Evolutionary conservation across 1,284 basidiomycete genomes (phyloP), one percentile per base, ranked within the genome.

Genomic region (Pyrrhoderma lamaoense): DNA sequence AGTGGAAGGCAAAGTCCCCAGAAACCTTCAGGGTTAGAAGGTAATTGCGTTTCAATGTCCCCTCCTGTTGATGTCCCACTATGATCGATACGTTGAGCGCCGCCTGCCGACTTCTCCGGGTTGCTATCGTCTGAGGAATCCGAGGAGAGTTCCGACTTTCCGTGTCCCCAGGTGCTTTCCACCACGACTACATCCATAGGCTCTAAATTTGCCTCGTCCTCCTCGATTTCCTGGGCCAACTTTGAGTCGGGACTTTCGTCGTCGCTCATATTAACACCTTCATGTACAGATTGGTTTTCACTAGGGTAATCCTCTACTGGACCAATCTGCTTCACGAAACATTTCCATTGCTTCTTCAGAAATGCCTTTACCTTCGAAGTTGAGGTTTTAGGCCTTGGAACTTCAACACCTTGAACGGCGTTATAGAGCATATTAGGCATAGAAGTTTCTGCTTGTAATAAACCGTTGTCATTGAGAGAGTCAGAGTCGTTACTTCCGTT

Each of bases 161-260:
- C 16, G 8, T 38, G 52, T 38, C 3, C 72, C 83, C 82, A 86
- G 35, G 72, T 66, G 43, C 82, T 74, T 64, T 87, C 84, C 14
- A 87, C 82, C n/a, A 87, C 76, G 14, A 85, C 76, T 65, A 82
- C 75, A 62, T 88, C 75, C 1, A 86, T 77, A 11, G 53, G 49
- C 11, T 31, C 11, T 31, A 31, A 31, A 27, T 60, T 62, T n/a
- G 66, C 65, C 34, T 67, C 64, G 45, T 70, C 64, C 25, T 63
- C 66, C 54, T 60, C 67, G 25, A 61, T 60, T 25, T 60, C 65
- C 22, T 61, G 66, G 19, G 53, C 59, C 18, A 61, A 59, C 49
- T 62, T 54, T 42, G 54, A 63, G 21, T 22, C 61, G 13, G 55
- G 51, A 8, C 47, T 49, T 47, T 47, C 46, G 27, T 31, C 27